These are phyloP conservation scores for Aspergillus quadrilineatus DNA, from an alignment of 2,329 filamentous ascomycete genomes.

Conservation along the genomic window DNA sequence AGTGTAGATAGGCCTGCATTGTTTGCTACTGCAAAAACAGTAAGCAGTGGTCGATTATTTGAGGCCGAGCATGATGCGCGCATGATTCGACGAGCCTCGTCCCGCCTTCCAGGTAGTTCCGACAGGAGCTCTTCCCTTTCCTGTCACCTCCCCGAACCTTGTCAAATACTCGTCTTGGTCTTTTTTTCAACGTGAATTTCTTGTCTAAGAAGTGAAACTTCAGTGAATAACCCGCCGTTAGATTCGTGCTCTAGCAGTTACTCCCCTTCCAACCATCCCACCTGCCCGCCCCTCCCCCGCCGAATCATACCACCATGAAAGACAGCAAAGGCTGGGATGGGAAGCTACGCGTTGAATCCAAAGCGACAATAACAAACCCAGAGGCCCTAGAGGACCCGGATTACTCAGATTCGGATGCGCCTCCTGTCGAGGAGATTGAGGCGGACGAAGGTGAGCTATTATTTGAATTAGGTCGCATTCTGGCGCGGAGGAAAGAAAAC, in stretches of 20 bases:
- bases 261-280: neutral
- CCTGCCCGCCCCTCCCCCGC: neutral
- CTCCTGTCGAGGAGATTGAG: constrained; percentile 71
- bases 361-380: constrained; percentile 69
- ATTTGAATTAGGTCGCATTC: neutral
- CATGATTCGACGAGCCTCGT: neutral
- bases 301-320: constrained; percentile 32
- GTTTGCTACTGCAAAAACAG: neutral
- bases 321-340: constrained; percentile 49
- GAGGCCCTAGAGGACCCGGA: constrained; percentile 82
- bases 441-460: constrained; percentile 70
- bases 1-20: neutral
- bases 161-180: neutral
- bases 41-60: neutral
- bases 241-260: neutral
- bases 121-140: neutral
- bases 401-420: constrained; percentile 69
- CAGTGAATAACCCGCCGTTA: too few species aligned
- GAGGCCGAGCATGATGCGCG: constrained; percentile 1
- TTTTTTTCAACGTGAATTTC: neutral
- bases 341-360: constrained; percentile 61
- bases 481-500: neutral
- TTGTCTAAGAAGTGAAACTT: neutral
- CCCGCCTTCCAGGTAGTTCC: neutral
- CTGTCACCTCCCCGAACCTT: neutral